phyloP scores from a whole-genome alignment of 495 filamentous ascomycete species.

The Aspergillus kassunensis region DNA sequence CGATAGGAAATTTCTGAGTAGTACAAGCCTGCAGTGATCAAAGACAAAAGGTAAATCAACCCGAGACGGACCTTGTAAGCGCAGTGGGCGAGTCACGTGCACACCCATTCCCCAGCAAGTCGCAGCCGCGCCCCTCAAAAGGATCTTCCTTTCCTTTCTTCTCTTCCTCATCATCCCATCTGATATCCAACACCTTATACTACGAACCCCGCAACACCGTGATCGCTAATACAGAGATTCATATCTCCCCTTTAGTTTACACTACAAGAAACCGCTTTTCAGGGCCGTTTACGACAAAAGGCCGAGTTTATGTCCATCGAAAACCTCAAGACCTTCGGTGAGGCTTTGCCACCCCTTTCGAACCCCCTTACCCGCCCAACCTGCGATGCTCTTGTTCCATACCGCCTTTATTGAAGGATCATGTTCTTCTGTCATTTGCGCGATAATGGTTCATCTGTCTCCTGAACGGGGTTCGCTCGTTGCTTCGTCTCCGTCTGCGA shows the following conservation, averaged over 20 bases:
- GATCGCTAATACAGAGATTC: conserved; percentile 35
- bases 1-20: not conserved
- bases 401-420: not conserved
- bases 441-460: not conserved
- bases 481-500: not conserved
- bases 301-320: conserved; percentile 99
- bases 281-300: conserved; percentile 42
- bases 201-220: conserved; percentile 11
- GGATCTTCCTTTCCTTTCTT: conserved; percentile 35
- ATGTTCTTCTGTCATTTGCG: not conserved
- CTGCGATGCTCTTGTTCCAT: not conserved
- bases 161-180: conserved; percentile 17
- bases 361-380: not conserved
- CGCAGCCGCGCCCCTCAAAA: conserved; percentile 35
- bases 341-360: conserved; percentile 42
- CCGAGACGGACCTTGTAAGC: not conserved
- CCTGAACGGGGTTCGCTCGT: not conserved
- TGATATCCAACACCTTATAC: conserved; percentile 5
- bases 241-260: conserved; percentile 32
- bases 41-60: not conserved
- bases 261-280: conserved; percentile 40
- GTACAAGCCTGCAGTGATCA: not conserved
- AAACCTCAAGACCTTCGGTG: conserved; percentile 99
- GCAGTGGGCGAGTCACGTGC: conserved; percentile 17
- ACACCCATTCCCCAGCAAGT: conserved; percentile 39